Evolutionary conservation across 305 asterid species (phyloP).

Genomic region (Solanum hybrid): DNA sequence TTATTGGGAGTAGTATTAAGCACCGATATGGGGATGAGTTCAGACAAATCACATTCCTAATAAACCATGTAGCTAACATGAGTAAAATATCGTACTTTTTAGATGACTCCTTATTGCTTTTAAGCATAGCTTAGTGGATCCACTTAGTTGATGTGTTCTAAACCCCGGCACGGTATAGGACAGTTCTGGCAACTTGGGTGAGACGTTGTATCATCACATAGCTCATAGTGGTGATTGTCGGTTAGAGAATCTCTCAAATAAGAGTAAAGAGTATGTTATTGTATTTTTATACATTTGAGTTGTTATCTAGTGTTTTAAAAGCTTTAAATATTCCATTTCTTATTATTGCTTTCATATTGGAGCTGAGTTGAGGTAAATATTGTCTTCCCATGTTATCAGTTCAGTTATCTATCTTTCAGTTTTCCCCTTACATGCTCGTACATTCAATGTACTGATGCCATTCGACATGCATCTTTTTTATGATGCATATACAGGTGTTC

Average conservation of each 20-base stretch:
- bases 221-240: not conserved
- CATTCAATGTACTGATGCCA: no score
- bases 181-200: not conserved
- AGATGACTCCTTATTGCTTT: not conserved
- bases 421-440: not conserved
- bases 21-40: not conserved
- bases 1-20: not conserved
- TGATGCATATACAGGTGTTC: not conserved
- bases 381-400: not conserved
- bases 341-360: not conserved
- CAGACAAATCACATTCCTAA: not conserved
- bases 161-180: not conserved
- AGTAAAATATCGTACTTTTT: not conserved
- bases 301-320: not conserved
- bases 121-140: not conserved
- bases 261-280: not conserved
- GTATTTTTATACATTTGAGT: not conserved
- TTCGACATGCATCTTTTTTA: not conserved
- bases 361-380: not conserved
- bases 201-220: not conserved
- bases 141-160: not conserved
- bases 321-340: not conserved
- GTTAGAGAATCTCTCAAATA: not conserved
- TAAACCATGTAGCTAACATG: not conserved
- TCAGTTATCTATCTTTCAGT: not conserved